phyloP scores from a whole-genome alignment of 257 asterid species.

The Anisodus acutangulus region DNA sequence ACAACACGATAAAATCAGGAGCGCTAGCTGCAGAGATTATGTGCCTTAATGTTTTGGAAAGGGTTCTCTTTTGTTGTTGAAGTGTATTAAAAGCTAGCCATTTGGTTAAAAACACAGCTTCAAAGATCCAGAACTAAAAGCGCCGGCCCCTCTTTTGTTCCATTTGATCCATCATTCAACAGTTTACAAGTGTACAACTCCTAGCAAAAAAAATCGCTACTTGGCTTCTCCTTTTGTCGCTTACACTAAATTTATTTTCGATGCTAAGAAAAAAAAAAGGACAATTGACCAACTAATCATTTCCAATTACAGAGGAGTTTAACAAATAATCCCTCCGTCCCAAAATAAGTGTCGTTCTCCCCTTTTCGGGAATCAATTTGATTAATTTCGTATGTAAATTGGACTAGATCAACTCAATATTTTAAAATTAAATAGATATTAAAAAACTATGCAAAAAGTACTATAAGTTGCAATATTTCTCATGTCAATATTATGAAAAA shows the following conservation, averaged over 20 bases:
- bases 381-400: neutral
- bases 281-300: neutral
- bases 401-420: neutral
- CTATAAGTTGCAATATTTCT: neutral
- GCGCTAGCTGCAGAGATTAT: neutral
- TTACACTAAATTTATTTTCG: neutral
- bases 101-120: neutral
- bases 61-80: neutral
- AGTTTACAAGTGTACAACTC: constrained; percentile 14
- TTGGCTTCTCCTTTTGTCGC: constrained; percentile 16
- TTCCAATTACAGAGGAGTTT: constrained; percentile 9
- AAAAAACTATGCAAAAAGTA: neutral
- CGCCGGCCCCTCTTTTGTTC: constrained; percentile 4
- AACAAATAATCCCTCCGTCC: neutral
- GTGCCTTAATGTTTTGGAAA: constrained; percentile 10
- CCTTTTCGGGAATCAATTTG: neutral
- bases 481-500: neutral
- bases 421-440: neutral
- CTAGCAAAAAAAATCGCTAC: neutral
- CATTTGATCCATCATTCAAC: neutral
- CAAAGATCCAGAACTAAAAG: neutral
- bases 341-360: neutral
- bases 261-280: neutral
- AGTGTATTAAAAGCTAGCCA: constrained; percentile 3
- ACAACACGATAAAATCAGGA: neutral